These are phyloP conservation scores for Ustilago crameri DNA, from an alignment of 1,284 basidiomycete genomes.

Conservation along the genomic window DNA sequence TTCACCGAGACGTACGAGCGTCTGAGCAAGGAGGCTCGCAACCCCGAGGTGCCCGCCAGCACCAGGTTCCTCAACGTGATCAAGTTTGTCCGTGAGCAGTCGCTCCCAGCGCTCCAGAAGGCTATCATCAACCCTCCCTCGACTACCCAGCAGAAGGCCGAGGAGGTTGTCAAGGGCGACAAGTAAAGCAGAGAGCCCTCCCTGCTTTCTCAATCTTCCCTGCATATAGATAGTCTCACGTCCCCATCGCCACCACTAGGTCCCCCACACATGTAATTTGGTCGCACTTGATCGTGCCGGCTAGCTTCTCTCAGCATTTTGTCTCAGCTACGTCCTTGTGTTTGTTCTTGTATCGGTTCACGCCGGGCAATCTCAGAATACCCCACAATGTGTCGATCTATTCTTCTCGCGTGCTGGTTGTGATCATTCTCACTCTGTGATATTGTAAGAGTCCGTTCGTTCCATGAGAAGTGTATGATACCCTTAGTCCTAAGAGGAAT, in stretches of 20 bases:
- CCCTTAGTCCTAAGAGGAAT: too few relatives aligned
- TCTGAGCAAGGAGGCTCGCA: conserved; percentile 60
- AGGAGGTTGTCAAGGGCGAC: conserved; percentile 18
- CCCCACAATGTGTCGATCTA: conserved; percentile 7
- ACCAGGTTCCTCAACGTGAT: conserved; percentile 60
- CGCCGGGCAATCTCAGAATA: conserved; percentile 27
- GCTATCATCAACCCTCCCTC: conserved; percentile 46
- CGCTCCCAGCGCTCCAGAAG: conserved; percentile 65
- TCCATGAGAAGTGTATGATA: too few relatives aligned
- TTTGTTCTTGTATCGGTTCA: conserved; percentile 14
- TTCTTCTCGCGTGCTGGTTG: background rate
- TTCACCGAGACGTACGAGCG: conserved; percentile 63
- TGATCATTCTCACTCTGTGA: too few relatives aligned
- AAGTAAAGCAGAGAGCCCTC: conserved; percentile 11
- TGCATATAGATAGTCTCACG: background rate
- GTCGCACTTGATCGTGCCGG: background rate
- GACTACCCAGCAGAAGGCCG: conserved; percentile 19
- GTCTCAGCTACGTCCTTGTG: background rate
- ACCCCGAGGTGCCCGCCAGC: conserved; percentile 54
- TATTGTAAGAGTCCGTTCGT: too few relatives aligned
- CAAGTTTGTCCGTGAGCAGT: conserved; percentile 61
- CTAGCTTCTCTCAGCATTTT: background rate
- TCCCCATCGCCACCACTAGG: background rate
- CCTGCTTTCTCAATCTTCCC: background rate
- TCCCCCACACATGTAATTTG: background rate